These are phyloP conservation scores for Suhomyces anneliseae DNA, from an alignment of 1,139 yeast genomes.

Conservation along the genomic window DNA sequence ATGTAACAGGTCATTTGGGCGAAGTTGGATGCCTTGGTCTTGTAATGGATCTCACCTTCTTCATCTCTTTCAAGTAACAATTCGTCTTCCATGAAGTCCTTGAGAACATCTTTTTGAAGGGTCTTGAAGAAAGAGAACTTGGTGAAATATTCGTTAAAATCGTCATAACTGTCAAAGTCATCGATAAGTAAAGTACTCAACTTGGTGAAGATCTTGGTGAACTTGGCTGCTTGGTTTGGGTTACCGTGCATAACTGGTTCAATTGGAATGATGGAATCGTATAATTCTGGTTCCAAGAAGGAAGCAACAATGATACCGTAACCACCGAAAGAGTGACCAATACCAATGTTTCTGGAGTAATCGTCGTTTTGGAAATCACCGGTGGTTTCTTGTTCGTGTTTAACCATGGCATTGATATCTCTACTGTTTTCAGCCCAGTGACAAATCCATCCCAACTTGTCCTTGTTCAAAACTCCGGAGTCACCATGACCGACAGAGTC, in stretches of 20 bases:
- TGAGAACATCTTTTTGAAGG: slow-evolving; percentile 45
- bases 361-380: slow-evolving; percentile 42
- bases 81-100: slow-evolving; percentile 45
- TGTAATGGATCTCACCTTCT: slow-evolving; percentile 22
- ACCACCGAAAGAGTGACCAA: slow-evolving; percentile 85
- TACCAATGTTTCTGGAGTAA: slow-evolving; percentile 40
- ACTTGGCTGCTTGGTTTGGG: slow-evolving; percentile 15
- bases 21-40: slow-evolving; percentile 38
- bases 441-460: slow-evolving; percentile 51
- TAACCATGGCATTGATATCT: slow-evolving; percentile 54
- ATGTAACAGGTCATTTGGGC: slow-evolving; percentile 55
- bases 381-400: slow-evolving; percentile 34
- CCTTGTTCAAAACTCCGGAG: slow-evolving; percentile 54
- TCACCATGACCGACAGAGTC: slow-evolving; percentile 74
- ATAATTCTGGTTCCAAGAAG: slow-evolving; percentile 50
- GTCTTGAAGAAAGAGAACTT: slow-evolving; percentile 46
- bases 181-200: slow-evolving; percentile 31
- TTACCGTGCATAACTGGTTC: slow-evolving; percentile 58
- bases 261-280: slow-evolving; percentile 55
- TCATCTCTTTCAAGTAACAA: slow-evolving; percentile 30
- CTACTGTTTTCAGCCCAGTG: slow-evolving; percentile 69
- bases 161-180: slow-evolving; percentile 37
- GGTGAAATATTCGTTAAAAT: slow-evolving; percentile 43
- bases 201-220: slow-evolving; percentile 27
- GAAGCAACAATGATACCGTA: slow-evolving; percentile 51